These are phyloP conservation scores for Xylaria sp. DNA, from an alignment of 2,329 filamentous ascomycete genomes.

Conservation along the genomic window DNA sequence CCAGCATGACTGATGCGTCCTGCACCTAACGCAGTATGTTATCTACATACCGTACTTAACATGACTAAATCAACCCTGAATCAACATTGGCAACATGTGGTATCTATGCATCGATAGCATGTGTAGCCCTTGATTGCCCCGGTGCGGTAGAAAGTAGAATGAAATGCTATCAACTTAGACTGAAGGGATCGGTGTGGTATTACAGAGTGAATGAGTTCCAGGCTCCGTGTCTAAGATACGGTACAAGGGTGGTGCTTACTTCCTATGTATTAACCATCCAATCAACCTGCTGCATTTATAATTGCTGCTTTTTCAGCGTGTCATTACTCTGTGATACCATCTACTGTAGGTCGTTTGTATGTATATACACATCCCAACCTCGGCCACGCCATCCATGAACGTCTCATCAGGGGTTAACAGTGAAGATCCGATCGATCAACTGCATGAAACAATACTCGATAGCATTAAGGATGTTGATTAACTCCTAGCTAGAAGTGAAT, in stretches of 20 bases:
- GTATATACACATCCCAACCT: too few relatives aligned
- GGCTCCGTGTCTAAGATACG: background rate
- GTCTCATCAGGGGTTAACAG: too few relatives aligned
- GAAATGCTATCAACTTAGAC: background rate
- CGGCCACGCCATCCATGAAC: too few relatives aligned
- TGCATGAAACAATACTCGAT: too few relatives aligned
- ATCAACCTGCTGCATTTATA: background rate
- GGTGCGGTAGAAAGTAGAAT: background rate
- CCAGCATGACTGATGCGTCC: conserved; percentile 3
- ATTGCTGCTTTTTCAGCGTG: too few relatives aligned
- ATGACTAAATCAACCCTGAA: background rate
- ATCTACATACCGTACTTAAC: too few relatives aligned
- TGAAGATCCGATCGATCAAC: too few relatives aligned
- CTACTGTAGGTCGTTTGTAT: background rate
- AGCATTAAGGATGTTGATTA: too few relatives aligned
- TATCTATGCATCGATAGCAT: background rate
- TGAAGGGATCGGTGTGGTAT: background rate
- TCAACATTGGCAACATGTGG: background rate
- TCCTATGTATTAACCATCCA: background rate
- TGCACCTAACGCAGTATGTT: too few relatives aligned
- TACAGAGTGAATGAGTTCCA: background rate
- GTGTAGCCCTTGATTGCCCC: background rate
- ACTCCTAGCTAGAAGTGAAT: too few relatives aligned
- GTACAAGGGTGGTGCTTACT: background rate
- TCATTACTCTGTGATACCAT: background rate